Conservation (phyloP, 345 rosid species). For the Adansonia digitata region DNA sequence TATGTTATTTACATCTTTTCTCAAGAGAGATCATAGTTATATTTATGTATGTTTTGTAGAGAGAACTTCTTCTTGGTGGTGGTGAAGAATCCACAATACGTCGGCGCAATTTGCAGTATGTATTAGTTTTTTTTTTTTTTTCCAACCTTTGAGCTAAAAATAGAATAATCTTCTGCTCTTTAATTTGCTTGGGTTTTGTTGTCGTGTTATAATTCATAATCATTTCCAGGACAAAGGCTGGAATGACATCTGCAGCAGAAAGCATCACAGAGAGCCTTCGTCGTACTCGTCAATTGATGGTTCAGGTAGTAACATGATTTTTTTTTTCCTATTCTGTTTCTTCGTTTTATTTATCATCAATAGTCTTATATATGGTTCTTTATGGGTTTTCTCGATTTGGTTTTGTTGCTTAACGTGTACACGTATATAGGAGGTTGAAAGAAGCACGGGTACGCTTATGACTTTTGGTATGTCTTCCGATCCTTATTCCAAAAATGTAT, state of each 20-base stretch:
- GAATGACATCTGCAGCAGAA: conserved; percentile 94
- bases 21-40: neutral
- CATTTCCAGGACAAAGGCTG: conserved; percentile 72
- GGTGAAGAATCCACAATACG: conserved; percentile 90
- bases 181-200: neutral
- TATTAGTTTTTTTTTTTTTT: neutral
- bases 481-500: neutral
- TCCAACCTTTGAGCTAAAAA: neutral
- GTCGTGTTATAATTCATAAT: neutral
- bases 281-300: conserved; percentile 89
- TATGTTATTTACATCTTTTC: neutral
- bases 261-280: conserved; percentile 97
- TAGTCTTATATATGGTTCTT: neutral
- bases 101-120: conserved; percentile 86
- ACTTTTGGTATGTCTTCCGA: conserved; percentile 63
- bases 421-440: conserved; percentile 77
- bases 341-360: neutral
- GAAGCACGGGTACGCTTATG: conserved; percentile 74
- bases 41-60: conserved; percentile 37
- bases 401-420: conserved; percentile 9
- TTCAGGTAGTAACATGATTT: conserved; percentile 52
- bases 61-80: conserved; percentile 91
- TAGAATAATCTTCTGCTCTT: neutral
- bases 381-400: neutral
- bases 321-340: neutral